Base-by-base conservation (phyloP, 1,139 yeast species). In the Kodamaea derodonti region DNA sequence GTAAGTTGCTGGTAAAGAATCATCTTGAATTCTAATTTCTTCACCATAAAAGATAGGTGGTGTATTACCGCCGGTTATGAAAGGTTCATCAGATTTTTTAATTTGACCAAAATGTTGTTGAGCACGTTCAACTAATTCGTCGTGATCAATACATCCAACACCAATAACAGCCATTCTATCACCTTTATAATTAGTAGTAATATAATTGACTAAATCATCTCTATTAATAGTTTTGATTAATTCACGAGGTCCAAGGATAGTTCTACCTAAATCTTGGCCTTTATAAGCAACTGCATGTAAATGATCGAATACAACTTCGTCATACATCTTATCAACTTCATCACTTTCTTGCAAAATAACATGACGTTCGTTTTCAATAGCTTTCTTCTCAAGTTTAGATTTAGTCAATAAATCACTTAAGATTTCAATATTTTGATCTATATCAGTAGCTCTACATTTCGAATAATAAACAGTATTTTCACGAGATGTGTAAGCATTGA, bases 141-240 rank as follows among this genome's bases (percentile, higher is more conserved):
- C 84, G 61, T 92, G 99, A 49, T 87, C 78, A 14, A 92, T 92
- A 37, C 94, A 83, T 20, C 99, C 99, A 1, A 95, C 87, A 24
- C 97, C 97, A 29, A 90, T 95, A 16, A 94, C 71, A 2, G 94
- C 98, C 98, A 92, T 92, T 52, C 98, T 73, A 61, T 94, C 97
- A 26, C 97, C 96, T 54, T 84, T 85, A 64, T 92, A 92, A 66
- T 92, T 92, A 35, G 84, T 78, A 32, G 75, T 68, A 52, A 92
- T 92, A 61, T 90, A 92, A 46, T 79, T 72, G 39, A 75, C 78
- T 56, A 92, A 72, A 56, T 94, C 96, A 11, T 72, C 65, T 54
- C 87, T 74, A 46, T 83, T 72, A 47, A 92, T 87, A 31, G 90
- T 78, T 54, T 78, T 75, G 53, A 92, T 92, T 60, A 88, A 82